Base-by-base conservation (phyloP, 2,329 filamentous ascomycete species). In the Aspergillus tamarii region DNA sequence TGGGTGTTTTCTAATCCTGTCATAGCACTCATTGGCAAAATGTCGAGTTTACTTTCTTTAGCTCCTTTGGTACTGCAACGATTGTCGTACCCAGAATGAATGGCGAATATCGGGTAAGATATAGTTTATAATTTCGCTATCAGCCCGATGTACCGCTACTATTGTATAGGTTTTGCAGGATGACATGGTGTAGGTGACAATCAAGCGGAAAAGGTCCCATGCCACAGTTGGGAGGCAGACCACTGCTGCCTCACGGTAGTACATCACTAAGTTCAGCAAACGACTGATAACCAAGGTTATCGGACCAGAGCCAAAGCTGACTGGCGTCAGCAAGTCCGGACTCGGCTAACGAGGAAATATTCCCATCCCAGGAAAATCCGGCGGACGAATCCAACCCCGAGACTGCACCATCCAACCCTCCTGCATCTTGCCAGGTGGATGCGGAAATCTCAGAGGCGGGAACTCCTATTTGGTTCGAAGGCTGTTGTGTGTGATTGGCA, bases 321-420 rank as follows among this genome's bases (percentile, higher is more conserved):
- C 55, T 57, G 9, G 55, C 55, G 12, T 57, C 55, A 8, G 39
- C 55, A 45, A 57, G 55, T 19, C 55, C 55, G 8, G 55, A 36
- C 4, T 57, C 55, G 10, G n/a, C 39, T 57, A 57, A n/a, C 11
- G 55, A 28, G 10, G 39, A 57, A 26, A 57, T 43, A 32, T 57
- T 57, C 3, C 55, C 55, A 57, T 57, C 55, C 55, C 55, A 57
- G 12, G 55, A 57, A 5, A 57, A 57, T 34, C 34, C 41, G 4
- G 55, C 16, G 0, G 54, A 45, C 8, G 55, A 43, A n/a, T 57
- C 36, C 9, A 43, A 30, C 30, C 26, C 26, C 19, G 46, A 2
- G 1, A n/a, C 8, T 16, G 2, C 16, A 21, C 32, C 39, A 9
- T 45, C n/a, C 14, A 28, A 0, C 12, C 16, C 55, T 43, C 19